These are phyloP conservation scores for Didymosphaeria variabile DNA, from an alignment of 2,329 filamentous ascomycete species.

Conservation along the genomic window DNA sequence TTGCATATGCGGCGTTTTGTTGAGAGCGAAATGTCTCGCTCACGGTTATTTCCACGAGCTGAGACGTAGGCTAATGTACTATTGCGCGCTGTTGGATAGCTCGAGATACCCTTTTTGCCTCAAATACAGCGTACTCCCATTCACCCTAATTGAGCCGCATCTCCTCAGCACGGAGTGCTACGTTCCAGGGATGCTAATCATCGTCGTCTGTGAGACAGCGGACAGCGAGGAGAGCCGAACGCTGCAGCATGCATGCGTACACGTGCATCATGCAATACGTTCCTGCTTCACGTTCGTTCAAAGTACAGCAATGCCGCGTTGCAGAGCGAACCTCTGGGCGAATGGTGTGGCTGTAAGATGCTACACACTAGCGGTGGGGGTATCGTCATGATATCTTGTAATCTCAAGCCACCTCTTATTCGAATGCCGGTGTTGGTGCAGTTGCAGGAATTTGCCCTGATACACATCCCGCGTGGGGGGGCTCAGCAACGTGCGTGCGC, in stretches of 20 bases:
- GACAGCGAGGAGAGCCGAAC: conserved; percentile 22
- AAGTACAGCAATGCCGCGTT: background rate
- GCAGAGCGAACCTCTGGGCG: background rate
- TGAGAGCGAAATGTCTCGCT: background rate
- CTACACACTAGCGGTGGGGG: background rate
- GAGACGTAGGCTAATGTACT: conserved; percentile 3
- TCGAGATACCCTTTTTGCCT: conserved; percentile 26
- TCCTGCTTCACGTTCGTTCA: conserved; percentile 6
- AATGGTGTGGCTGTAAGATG: background rate
- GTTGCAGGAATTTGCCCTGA: conserved; percentile 3
- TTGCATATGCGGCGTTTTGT: conserved; percentile 19
- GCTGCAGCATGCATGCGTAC: conserved; percentile 18
- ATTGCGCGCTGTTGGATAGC: conserved; percentile 14
- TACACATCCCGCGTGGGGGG: conserved; percentile 24
- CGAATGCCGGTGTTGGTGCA: conserved; percentile 14
- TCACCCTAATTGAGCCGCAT: conserved; percentile 11
- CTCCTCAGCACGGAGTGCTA: conserved; percentile 1
- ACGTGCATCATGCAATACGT: conserved; percentile 14
- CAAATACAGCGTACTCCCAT: conserved; percentile 17
- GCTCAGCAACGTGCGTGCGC: background rate
- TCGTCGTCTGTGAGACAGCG: conserved; percentile 2
- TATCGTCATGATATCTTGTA: conserved; percentile 9
- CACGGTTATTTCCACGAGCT: background rate
- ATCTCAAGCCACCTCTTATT: conserved; percentile 10
- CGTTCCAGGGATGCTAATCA: background rate